Evolutionary conservation across 495 filamentous ascomycete genomes (phyloP), one percentile per base, ranked within the genome.

Genomic region (Lophiostoma macrostomum): DNA sequence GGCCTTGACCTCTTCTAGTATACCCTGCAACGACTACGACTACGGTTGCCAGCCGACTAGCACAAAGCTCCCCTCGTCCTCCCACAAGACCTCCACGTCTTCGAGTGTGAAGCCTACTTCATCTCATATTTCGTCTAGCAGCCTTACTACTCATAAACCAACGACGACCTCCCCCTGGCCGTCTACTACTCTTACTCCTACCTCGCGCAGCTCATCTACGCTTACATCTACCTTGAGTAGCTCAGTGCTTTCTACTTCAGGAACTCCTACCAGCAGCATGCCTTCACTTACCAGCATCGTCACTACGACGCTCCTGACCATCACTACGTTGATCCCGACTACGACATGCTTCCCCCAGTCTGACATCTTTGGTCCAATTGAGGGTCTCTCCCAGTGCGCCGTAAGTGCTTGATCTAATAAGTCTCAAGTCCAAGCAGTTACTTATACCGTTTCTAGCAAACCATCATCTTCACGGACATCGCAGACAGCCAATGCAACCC

Each of bases 401-500:
- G 50, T 54, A 54, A 25, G 50, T 36, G 18, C 12, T 23, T 20
- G 11, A n/a, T n/a, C n/a, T n/a, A n/a, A n/a, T n/a, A 23, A 10
- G 3, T 35, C 19, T 27, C 20, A 8, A n/a, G 1, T 18, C 11
- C 36, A 44, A 23, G 13, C 16, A 16, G n/a, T 12, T 14, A 40
- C 19, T 54, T 29, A 46, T 31, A 37, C 25, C 7, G 5, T 4
- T 3, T 13, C 13, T 41, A 45, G 43, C 53, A 43, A 44, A 27
- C 3, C 30, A 41, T 57, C 30, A 19, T 57, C 45, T 50, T 50
- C 45, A 11, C 28, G 4, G 5, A 12, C 5, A 16, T 56, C 18
- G 36, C 43, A 24, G 35, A 48, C 14, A 49, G 43, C 43, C 18
- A n/a, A 12, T 56, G 53, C 45, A 50, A 44, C 24, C 19, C 23